Base-by-base conservation (phyloP, 2,329 filamentous ascomycete species). In the Mycocentrospora acerina region DNA sequence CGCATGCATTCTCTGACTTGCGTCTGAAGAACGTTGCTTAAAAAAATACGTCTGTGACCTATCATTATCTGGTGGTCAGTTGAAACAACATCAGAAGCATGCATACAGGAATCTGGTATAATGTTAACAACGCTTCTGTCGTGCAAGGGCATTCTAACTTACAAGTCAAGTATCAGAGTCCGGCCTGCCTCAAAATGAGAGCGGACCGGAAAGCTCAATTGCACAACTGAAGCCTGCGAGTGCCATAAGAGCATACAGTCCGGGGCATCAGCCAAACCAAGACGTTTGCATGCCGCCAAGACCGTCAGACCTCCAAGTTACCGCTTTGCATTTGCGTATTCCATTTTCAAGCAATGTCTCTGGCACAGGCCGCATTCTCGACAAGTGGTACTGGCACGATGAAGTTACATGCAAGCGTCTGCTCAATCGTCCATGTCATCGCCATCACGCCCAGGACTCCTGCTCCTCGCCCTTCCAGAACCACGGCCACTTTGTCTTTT, bases 391-490 rank as follows among this genome's bases (percentile, higher is more conserved):
- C 19, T 22, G 19, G 9, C 5, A 22, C 19, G 9, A 22, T 22
- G 19, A 9, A 22, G 11, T 10, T 19, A 11, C 2, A 8, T 12
- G 16, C 12, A 24, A 4, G 4, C 12, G 4, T 10, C 15, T 11
- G 16, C 13, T 55, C 44, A 61, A 13, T 64, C 56, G 25, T 64
- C 60, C 54, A 60, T 54, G 10, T 62, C 60, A 3, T 62, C 66
- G 26, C 57, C 59, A 11, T 64, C 66, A 29, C 61, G 64, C 8
- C 65, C 70, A 7, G 71, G 71, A 46, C 71, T 74, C 38, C 70
- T 60, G 52, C 71, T 74, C 37, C 71, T 61, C 16, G 64, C 61
- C 42, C 69, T 63, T 7, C 49, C 55, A 10, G 58, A 48, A n/a
- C 60, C 59, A 9, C 54, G 60, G 13, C 55, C 60, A 29, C 52